phyloP scores from a whole-genome alignment of 78 protist species.

The slime mould (Dictyostelium discoideum) region dicty_2.7 NC_007091.3:3818501-3819000 shows the following conservation, averaged over 20 bases:
- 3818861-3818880: constrained; percentile 87
- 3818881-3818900: constrained; percentile 51
- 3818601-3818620: constrained; percentile 51
- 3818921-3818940: constrained; percentile 23
- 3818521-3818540: constrained; percentile 90
- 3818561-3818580: constrained; percentile 76
- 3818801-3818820: not conserved
- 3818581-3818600: constrained; percentile 89
- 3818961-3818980: constrained; percentile 86
- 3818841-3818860: constrained; percentile 90
- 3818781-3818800: too few species aligned
- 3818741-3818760: not conserved
- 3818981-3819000: constrained; percentile 62
- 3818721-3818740: not conserved
- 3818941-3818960: constrained; percentile 65
- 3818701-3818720: not conserved
- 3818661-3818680: too few species aligned
- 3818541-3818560: constrained; percentile 89
- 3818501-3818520: constrained; percentile 95
- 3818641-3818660: not conserved
- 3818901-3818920: constrained; percentile 40
- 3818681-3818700: not conserved
- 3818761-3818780: not conserved
- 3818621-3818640: not conserved
- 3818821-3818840: constrained; percentile 86